Evolutionary conservation across 176 grass and related monocot genomes (phyloP).

Genomic region (Bolboschoenus planiculmis): DNA sequence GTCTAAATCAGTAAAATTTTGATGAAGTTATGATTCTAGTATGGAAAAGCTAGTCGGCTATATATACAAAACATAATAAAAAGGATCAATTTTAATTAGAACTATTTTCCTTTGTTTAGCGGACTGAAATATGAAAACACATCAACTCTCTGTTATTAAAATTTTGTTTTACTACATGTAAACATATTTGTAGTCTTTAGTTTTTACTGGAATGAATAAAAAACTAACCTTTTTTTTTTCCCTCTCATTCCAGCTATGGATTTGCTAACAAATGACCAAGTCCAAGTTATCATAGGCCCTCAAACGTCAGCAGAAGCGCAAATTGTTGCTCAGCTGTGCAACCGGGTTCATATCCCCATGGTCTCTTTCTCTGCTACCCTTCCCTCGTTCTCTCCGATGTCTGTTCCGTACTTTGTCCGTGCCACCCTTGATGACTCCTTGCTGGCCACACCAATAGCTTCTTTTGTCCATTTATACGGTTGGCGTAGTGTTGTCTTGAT

Average conservation of each 20-base stretch:
- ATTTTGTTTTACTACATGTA: too few relatives aligned
- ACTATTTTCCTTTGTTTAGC: too few relatives aligned
- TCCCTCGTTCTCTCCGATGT: neutral
- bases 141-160: too few relatives aligned
- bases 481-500: neutral
- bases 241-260: neutral
- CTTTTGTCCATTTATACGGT: neutral
- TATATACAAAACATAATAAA: too few relatives aligned
- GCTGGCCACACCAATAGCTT: neutral
- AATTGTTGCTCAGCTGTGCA: neutral
- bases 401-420: neutral
- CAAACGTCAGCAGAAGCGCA: neutral
- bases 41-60: too few relatives aligned
- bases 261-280: neutral
- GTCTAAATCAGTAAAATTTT: too few relatives aligned
- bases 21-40: too few relatives aligned
- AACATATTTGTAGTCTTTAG: too few relatives aligned
- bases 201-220: too few relatives aligned
- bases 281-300: neutral
- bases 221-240: neutral
- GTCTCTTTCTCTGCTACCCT: neutral
- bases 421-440: neutral
- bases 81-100: too few relatives aligned
- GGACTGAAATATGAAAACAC: too few relatives aligned
- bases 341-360: neutral